Evolutionary conservation across 1,284 basidiomycete species (phyloP), one percentile per base, ranked within the genome.

Genomic region (Sporisorium exsertum): DNA sequence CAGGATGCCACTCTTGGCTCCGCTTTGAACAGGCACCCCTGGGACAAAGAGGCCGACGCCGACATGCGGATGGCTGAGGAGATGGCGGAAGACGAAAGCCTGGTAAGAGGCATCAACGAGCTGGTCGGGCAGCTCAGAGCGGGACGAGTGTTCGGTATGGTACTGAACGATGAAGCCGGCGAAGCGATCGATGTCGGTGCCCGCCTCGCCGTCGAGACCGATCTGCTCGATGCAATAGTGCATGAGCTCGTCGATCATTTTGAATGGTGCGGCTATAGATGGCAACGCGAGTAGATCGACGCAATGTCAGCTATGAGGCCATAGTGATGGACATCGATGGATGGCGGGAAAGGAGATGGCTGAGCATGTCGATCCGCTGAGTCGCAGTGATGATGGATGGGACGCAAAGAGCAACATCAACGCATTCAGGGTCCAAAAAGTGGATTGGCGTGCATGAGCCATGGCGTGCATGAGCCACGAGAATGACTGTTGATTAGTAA

Each of bases 181-280:
- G 64, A 94, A 86, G 42, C 92, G 90, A 22, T 90, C 89, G 55
- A 90, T 88, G 76, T 91, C 88, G 83, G 91, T 92, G 4, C 93
- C 93, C 92, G 73, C 87, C 82, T 93, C 92, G n/a, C 92, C 92
- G 72, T 93, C 92, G 83, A 92, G 93, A 9, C 92, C 89, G 24
- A 94, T 88, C 84, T 94, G 91, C 59, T 91, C 90, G 42, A 93
- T 87, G 83, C 91, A 91, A 81, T 92, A 90, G 71, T 90, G 89
- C 43, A 93, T 86, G 59, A 93, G 89, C 75, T 92, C 90, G 84
- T 93, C 92, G 90, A 93, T 92, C 81, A 80, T 81, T 22, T 5
- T 59, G 50, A 47, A 37, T 29, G 47, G n/a, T 37, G 43, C 32
- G 42, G 20, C 32, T 9, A 47, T 3, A 13, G 33, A 24, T 26